phyloP scores from a whole-genome alignment of 1,139 yeast genomes.

The Kodamaea fungicola region DNA sequence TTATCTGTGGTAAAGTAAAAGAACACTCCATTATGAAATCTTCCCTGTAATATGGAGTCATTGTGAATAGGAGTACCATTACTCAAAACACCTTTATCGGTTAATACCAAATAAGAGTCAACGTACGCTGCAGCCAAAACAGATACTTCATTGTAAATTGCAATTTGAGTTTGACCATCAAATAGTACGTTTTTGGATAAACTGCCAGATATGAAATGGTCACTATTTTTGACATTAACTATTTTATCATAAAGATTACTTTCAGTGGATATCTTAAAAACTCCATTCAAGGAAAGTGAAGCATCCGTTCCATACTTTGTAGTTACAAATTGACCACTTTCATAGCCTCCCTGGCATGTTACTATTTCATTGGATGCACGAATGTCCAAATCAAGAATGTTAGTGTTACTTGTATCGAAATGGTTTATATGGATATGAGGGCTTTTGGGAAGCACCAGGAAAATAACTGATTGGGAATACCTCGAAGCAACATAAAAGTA shows the following conservation, averaged over 20 bases:
- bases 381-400: slow-evolving; percentile 28
- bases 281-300: too few species aligned
- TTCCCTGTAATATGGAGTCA: slow-evolving; percentile 1
- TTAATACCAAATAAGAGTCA: neutral
- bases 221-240: too few species aligned
- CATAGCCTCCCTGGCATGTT: slow-evolving; percentile 38
- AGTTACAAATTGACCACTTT: slow-evolving; percentile 32
- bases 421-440: slow-evolving; percentile 28
- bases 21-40: neutral
- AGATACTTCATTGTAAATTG: too few species aligned
- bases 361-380: slow-evolving; percentile 14
- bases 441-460: slow-evolving; percentile 22
- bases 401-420: slow-evolving; percentile 30
- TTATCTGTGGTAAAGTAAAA: neutral
- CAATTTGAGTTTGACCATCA: too few species aligned
- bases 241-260: too few species aligned
- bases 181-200: too few species aligned
- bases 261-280: too few species aligned
- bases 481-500: slow-evolving; percentile 33
- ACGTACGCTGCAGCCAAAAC: too few species aligned
- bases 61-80: neutral
- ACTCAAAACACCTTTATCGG: neutral
- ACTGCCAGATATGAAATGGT: too few species aligned
- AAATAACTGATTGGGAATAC: slow-evolving; percentile 32
- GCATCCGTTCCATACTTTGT: slow-evolving; percentile 1